Conservation (phyloP, 306 rosid genomes). For the Lablab purpureus region DNA sequence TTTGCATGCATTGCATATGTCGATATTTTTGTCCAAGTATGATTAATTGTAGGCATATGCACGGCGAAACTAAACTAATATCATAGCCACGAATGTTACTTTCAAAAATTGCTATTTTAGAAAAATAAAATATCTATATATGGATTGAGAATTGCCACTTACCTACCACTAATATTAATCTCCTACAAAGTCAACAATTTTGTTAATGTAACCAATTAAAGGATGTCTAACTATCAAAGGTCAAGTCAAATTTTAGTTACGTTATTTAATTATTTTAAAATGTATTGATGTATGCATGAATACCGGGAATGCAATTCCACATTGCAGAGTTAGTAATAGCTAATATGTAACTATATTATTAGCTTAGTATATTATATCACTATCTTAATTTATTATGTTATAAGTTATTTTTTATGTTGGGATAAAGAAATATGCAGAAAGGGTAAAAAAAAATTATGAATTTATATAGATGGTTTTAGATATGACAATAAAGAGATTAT, state of each 20-base stretch:
- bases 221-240: neutral
- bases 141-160: conserved; percentile 22
- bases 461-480: no score
- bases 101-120: neutral
- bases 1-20: neutral
- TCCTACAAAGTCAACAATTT: conserved; percentile 8
- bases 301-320: neutral
- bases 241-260: conserved; percentile 8
- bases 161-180: conserved; percentile 22
- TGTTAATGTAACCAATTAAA: conserved; percentile 36
- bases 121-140: neutral
- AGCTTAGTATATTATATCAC: no score
- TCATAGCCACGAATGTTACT: neutral
- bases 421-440: no score
- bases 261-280: neutral
- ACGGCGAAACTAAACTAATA: conserved; percentile 12
- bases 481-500: no score
- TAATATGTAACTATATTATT: no score
- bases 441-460: no score
- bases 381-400: no score
- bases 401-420: no score
- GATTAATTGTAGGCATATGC: neutral
- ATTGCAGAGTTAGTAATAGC: no score
- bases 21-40: conserved; percentile 18
- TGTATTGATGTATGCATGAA: neutral